phyloP scores from a whole-genome alignment of 2,329 filamentous ascomycete species.

The Aureobasidium sp. region DNA sequence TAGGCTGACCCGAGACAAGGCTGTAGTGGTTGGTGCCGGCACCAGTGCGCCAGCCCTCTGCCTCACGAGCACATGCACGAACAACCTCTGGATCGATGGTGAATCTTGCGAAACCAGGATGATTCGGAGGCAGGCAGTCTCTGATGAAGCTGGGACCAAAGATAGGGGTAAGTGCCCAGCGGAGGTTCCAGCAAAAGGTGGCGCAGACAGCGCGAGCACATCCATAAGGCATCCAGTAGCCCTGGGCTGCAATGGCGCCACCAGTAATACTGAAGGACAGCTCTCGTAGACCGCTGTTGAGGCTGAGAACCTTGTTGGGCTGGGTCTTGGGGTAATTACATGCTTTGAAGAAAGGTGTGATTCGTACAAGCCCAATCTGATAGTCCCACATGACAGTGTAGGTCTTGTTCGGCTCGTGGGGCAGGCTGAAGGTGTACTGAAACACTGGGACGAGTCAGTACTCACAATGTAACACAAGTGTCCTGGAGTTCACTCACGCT shows the following conservation, averaged over 20 bases:
- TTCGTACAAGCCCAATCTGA: conserved; percentile 85
- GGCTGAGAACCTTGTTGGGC: conserved; percentile 65
- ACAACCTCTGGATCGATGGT: conserved; percentile 36
- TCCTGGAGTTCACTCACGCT: conserved; percentile 54
- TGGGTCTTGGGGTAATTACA: conserved; percentile 86
- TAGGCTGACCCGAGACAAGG: background rate
- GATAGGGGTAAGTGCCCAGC: conserved; percentile 78
- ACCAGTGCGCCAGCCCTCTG: conserved; percentile 29
- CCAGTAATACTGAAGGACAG: conserved; percentile 93
- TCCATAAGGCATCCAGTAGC: conserved; percentile 92
- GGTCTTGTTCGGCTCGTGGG: conserved; percentile 53
- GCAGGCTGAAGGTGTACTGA: conserved; percentile 72
- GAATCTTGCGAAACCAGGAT: conserved; percentile 45
- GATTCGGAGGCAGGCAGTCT: conserved; percentile 59
- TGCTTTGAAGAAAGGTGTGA: conserved; percentile 92
- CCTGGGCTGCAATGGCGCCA: conserved; percentile 82
- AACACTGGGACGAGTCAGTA: conserved; percentile 53
- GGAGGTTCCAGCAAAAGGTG: conserved; percentile 82
- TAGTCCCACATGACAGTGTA: conserved; percentile 96
- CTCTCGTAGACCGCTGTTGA: conserved; percentile 75
- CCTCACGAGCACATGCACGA: conserved; percentile 31
- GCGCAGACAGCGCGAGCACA: conserved; percentile 82
- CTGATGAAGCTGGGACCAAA: conserved; percentile 78
- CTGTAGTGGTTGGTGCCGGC: background rate
- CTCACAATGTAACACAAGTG: background rate